phyloP scores from a whole-genome alignment of 2,329 filamentous ascomycete species.

The Sordariomycetes sp. region DNA sequence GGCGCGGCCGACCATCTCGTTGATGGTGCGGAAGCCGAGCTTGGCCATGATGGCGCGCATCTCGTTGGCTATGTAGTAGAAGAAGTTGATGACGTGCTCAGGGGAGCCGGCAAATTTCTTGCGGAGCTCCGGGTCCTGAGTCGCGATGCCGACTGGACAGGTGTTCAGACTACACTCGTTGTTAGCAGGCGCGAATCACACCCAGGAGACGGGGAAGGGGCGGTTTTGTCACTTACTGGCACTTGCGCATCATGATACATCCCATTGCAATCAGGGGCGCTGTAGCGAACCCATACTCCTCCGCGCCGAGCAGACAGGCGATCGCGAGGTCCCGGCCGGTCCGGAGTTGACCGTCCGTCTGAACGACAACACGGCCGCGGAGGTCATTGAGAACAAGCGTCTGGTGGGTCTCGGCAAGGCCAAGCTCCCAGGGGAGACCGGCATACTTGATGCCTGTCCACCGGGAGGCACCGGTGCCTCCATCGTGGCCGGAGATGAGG shows the following conservation, averaged over 20 bases:
- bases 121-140: conserved; percentile 85
- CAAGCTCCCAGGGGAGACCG: conserved; percentile 91
- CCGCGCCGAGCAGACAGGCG: conserved; percentile 89
- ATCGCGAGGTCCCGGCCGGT: conserved; percentile 92
- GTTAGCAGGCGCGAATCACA: no score
- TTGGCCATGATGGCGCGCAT: conserved; percentile 94
- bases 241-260: conserved; percentile 89
- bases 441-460: conserved; percentile 99
- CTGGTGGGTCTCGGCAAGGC: conserved; percentile 94
- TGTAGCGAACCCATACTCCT: conserved; percentile 95
- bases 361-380: conserved; percentile 87
- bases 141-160: conserved; percentile 87
- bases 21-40: conserved; percentile 88
- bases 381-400: conserved; percentile 93
- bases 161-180: conserved; percentile 42
- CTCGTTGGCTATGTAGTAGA: conserved; percentile 96
- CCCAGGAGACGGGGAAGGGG: neutral
- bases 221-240: conserved; percentile 25
- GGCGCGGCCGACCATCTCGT: conserved; percentile 93
- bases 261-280: conserved; percentile 94
- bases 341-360: conserved; percentile 89
- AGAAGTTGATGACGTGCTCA: conserved; percentile 98
- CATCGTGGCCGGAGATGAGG: conserved; percentile 91
- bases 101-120: conserved; percentile 91
- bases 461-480: conserved; percentile 89